phyloP scores from a whole-genome alignment of 257 asterid genomes.

The Catharanthus roseus region DNA sequence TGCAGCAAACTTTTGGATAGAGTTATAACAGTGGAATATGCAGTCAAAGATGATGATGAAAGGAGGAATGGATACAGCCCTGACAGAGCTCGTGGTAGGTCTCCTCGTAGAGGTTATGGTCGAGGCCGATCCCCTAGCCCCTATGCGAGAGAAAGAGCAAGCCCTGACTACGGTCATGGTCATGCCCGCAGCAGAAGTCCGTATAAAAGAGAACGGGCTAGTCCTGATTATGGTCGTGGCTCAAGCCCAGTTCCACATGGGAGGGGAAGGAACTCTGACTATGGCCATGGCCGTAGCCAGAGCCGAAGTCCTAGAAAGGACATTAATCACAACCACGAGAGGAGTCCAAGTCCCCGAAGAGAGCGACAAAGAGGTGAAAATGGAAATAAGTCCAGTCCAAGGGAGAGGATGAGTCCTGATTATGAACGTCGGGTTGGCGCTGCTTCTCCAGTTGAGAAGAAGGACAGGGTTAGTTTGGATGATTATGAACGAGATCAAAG shows the following conservation, averaged over 20 bases:
- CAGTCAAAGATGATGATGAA: constrained; percentile 70
- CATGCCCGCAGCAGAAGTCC: constrained; percentile 45
- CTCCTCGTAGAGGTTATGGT: constrained; percentile 62
- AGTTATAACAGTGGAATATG: constrained; percentile 68
- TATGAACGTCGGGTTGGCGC: constrained; percentile 28
- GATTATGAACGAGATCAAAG: constrained; percentile 33
- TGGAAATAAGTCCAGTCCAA: constrained; percentile 24
- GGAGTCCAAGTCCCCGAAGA: constrained; percentile 34
- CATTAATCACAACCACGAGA: constrained; percentile 25
- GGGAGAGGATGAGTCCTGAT: constrained; percentile 37
- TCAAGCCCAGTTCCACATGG: constrained; percentile 35
- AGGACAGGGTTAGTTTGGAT: constrained; percentile 36
- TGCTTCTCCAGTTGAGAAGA: constrained; percentile 38
- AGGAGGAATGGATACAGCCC: constrained; percentile 56
- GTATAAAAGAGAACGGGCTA: constrained; percentile 44
- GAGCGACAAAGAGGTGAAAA: constrained; percentile 34
- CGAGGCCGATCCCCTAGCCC: constrained; percentile 58
- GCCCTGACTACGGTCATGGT: constrained; percentile 70
- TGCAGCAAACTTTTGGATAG: constrained; percentile 73
- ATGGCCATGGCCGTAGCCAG: constrained; percentile 28
- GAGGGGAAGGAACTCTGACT: constrained; percentile 34
- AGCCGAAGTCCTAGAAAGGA: constrained; percentile 37
- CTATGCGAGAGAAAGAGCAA: constrained; percentile 55
- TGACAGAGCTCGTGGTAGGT: constrained; percentile 49
- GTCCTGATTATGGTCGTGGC: constrained; percentile 57